Base-by-base conservation (phyloP, 495 filamentous ascomycete genomes). In the Platismatia glauca region DNA sequence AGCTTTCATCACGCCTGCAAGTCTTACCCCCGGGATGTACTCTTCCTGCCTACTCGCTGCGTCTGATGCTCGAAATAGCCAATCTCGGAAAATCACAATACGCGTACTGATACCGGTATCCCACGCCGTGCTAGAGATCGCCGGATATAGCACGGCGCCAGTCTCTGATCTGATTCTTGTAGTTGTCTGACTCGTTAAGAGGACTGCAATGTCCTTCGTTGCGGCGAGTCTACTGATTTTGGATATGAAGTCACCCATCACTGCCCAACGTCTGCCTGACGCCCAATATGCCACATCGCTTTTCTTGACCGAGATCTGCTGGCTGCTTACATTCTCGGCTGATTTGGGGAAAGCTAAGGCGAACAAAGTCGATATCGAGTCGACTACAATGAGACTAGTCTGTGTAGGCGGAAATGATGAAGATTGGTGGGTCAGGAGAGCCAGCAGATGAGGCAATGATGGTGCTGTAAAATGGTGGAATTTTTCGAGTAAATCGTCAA, bases 381-480 rank as follows among this genome's bases (percentile, higher is more conserved):
- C 89, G 66, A 96, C 76, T 13, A 95, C 79, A n/a, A 96, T 66
- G 1, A 95, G 77, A 24, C 73, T 77, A 7, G 86, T 87, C 31
- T 75, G 72, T 37, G 69, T 63, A 0, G 86, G 84, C 20, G 89
- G 81, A 69, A 88, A 85, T 29, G 69, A 69, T 18, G 77, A 65
- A 3, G 82, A 80, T 24, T 88, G 83, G 60, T 85, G 82, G 37
- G 82, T 73, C 38, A 95, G 71, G 7, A 96, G 74, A 4, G 88
- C 87, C 35, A 96, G 76, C 8, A 95, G 74, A 72, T 96, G 91
- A 9, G 92, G 80, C 27, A 96, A 77, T 9, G 80, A 80, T 22
- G 75, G 78, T 4, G 78, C 66, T 13, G 72, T 74, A 63, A 81
- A 76, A 67, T 85, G 76, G 34, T 71, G 71, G 29, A 84, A 66